Conservation (phyloP, 1,284 basidiomycete genomes). For the Ganoderma meredithae region DNA sequence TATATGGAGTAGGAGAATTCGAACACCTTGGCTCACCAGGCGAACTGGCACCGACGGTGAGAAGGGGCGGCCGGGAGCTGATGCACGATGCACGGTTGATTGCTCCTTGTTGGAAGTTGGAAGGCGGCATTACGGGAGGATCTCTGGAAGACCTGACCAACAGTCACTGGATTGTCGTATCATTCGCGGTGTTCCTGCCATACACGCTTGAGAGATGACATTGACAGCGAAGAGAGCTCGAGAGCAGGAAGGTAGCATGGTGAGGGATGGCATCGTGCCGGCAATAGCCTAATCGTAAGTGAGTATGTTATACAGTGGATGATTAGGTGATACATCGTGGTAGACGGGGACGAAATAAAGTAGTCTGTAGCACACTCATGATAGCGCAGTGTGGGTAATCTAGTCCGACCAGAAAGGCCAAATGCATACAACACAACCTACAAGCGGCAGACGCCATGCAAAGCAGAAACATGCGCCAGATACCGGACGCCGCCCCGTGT, state of each 20-base stretch:
- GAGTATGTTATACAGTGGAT: slow-evolving; percentile 27
- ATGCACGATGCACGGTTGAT: not conserved
- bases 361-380: slow-evolving; percentile 14
- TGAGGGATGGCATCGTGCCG: slow-evolving; percentile 17
- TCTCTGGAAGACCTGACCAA: slow-evolving; percentile 30
- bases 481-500: slow-evolving; percentile 7
- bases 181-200: slow-evolving; percentile 10
- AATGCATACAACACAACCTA: slow-evolving; percentile 10
- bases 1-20: not conserved
- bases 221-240: slow-evolving; percentile 11
- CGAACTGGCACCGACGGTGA: slow-evolving; percentile 4
- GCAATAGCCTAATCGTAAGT: slow-evolving; percentile 10
- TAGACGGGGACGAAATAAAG: slow-evolving; percentile 23
- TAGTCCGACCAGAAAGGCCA: slow-evolving; percentile 9
- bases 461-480: slow-evolving; percentile 4
- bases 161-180: slow-evolving; percentile 20
- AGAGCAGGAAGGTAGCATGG: slow-evolving; percentile 20
- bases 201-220: not conserved
- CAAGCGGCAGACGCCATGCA: slow-evolving; percentile 8
- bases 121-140: not conserved
- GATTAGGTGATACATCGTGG: slow-evolving; percentile 34
- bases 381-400: slow-evolving; percentile 3
- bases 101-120: not conserved
- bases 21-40: not conserved
- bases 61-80: not conserved